A percentile compares a stretch with the other conserved stretches of the same genome.
Conservation (phyloP, 2,329 filamentous ascomycete genomes). For the Triangularia setosa region DNA sequence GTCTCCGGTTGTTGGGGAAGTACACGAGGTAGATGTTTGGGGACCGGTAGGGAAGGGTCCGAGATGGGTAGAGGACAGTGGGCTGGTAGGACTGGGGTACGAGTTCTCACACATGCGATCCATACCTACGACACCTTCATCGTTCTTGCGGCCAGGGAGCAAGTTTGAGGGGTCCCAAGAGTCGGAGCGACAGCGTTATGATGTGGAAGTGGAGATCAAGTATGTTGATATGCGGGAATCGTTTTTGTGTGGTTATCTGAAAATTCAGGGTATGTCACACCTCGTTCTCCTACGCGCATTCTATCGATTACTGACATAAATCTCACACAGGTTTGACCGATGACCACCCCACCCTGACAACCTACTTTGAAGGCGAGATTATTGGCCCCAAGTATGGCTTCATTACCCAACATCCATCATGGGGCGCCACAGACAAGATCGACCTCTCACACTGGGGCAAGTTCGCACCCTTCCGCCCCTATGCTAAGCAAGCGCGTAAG, state of each 20-base stretch:
- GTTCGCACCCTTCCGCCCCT: slow-evolving; percentile 80
- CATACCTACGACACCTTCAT: slow-evolving; percentile 75
- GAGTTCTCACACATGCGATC: slow-evolving; percentile 41
- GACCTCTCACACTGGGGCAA: slow-evolving; percentile 92
- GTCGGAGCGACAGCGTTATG: slow-evolving; percentile 88
- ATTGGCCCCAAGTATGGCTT: slow-evolving; percentile 96
- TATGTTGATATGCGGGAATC: slow-evolving; percentile 93
- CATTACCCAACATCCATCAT: slow-evolving; percentile 79
- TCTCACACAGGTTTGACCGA: slow-evolving; percentile 71
- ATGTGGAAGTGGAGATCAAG: slow-evolving; percentile 95
- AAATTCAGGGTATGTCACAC: slow-evolving; percentile 73
- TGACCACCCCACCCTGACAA: slow-evolving; percentile 95
- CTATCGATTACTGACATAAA: slow-evolving; percentile 8
- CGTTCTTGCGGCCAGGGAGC: slow-evolving; percentile 81
- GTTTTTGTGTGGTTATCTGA: slow-evolving; percentile 89
- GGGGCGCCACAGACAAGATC: slow-evolving; percentile 88
- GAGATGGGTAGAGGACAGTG: slow-evolving; percentile 30
- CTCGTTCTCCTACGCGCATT: slow-evolving; percentile 9
- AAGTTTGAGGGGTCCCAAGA: slow-evolving; percentile 87
- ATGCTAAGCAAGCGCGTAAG: slow-evolving; percentile 56
- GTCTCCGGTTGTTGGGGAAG: slow-evolving; percentile 25
- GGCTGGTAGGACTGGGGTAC: slow-evolving; percentile 32
- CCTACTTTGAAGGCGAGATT: slow-evolving; percentile 97
- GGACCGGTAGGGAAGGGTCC: slow-evolving; percentile 29
- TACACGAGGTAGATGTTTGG: slow-evolving; percentile 35